Evolutionary conservation across 345 rosid species (phyloP).

Genomic region (Aegle marmelos): DNA sequence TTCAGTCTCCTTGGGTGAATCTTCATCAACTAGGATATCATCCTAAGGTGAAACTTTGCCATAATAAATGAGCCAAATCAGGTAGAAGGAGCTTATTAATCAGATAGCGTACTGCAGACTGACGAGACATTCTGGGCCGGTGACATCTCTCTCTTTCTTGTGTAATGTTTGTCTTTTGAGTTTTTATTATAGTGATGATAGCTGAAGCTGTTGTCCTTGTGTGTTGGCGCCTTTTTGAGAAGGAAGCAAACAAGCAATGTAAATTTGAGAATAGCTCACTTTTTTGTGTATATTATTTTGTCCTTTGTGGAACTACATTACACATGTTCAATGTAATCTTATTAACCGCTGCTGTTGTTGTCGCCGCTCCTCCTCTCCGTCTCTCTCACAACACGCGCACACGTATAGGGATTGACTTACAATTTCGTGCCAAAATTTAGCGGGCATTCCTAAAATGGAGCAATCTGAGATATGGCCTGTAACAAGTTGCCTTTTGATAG

Average conservation of each 20-base stretch:
- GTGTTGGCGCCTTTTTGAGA: slow-evolving; percentile 21
- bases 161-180: neutral
- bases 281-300: slow-evolving; percentile 29
- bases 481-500: neutral
- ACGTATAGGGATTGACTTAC: neutral
- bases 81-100: slow-evolving; percentile 22
- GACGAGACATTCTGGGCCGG: slow-evolving; percentile 5
- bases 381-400: neutral
- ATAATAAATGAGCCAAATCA: slow-evolving; percentile 1
- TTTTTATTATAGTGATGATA: slow-evolving; percentile 19
- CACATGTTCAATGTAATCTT: slow-evolving; percentile 8
- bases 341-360: neutral
- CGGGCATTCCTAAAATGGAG: neutral
- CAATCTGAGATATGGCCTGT: neutral
- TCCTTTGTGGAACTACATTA: slow-evolving; percentile 15
- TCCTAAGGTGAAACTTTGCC: slow-evolving; percentile 16
- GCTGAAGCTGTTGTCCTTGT: slow-evolving; percentile 30
- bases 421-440: neutral
- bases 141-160: slow-evolving; percentile 2
- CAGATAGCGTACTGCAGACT: slow-evolving; percentile 17
- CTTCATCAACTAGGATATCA: slow-evolving; percentile 59
- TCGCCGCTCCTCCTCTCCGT: neutral
- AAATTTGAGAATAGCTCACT: slow-evolving; percentile 50
- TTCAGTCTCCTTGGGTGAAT: slow-evolving; percentile 77
- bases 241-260: slow-evolving; percentile 47